These are phyloP conservation scores for Pseudonitzschia delicatissima DNA, from an alignment of 108 stramenopile genomes.

Conservation along the genomic window DNA sequence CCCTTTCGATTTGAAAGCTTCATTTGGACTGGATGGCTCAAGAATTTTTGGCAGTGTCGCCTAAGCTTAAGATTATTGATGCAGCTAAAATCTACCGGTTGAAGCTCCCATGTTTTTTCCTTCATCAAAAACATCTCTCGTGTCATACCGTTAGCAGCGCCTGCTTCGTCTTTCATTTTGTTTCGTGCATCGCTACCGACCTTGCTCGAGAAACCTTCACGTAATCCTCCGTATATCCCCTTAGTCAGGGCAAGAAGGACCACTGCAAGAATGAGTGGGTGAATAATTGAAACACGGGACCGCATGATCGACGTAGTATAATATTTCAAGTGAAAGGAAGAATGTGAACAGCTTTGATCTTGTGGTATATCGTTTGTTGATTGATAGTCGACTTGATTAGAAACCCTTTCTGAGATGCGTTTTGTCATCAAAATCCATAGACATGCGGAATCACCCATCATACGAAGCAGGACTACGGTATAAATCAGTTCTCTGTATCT, in stretches of 20 bases:
- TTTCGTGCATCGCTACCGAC: constrained; percentile 29
- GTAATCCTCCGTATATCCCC: not conserved
- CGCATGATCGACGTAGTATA: not conserved
- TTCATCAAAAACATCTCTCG: constrained; percentile 45
- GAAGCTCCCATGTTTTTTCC: constrained; percentile 39
- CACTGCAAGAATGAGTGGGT: not conserved
- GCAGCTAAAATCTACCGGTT: constrained; percentile 15
- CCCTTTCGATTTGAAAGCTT: constrained; percentile 28
- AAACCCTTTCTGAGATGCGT: no score
- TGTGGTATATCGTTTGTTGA: no score
- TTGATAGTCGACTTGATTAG: no score
- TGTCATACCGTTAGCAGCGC: constrained; percentile 35
- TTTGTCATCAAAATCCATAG: no score
- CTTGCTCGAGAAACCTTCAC: constrained; percentile 35
- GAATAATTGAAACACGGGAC: not conserved
- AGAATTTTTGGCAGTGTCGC: constrained; percentile 21
- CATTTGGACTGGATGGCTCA: constrained; percentile 30
- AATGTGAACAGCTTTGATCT: not conserved
- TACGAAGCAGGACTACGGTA: no score
- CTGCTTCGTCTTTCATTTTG: constrained; percentile 23
- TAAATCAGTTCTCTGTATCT: no score
- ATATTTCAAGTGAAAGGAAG: no score
- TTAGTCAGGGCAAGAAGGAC: not conserved
- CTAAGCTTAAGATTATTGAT: constrained; percentile 27
- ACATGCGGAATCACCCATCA: no score